Evolutionary conservation across 306 rosid genomes (phyloP).

Genomic region (Geum urbanum): DNA sequence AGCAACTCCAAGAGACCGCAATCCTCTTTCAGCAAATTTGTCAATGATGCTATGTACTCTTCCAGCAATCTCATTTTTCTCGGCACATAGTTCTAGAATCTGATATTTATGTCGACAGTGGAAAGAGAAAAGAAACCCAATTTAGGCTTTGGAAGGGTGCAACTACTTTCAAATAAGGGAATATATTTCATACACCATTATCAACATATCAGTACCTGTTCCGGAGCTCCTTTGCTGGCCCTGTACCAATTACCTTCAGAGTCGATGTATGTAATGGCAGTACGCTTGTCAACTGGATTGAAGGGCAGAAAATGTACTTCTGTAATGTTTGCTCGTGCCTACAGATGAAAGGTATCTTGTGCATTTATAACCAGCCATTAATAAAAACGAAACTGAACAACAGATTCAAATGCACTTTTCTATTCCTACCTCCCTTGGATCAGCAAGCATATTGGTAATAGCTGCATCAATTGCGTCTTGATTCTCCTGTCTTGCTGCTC

Average conservation of each 20-base stretch:
- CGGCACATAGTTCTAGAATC: slow-evolving; percentile 67
- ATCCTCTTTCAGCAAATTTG: slow-evolving; percentile 87
- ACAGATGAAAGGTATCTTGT: slow-evolving; percentile 3
- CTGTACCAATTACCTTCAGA: slow-evolving; percentile 62
- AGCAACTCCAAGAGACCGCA: slow-evolving; percentile 82
- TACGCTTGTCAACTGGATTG: slow-evolving; percentile 89
- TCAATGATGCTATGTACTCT: slow-evolving; percentile 72
- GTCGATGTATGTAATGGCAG: slow-evolving; percentile 73
- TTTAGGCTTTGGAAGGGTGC: slow-evolving; percentile 20
- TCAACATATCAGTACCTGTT: slow-evolving; percentile 52
- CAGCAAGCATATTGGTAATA: slow-evolving; percentile 70
- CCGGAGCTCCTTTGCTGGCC: slow-evolving; percentile 91
- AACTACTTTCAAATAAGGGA: slow-evolving; percentile 11
- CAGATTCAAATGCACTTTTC: not conserved
- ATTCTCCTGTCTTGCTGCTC: slow-evolving; percentile 80
- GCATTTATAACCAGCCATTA: slow-evolving; percentile 16
- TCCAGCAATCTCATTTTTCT: slow-evolving; percentile 56
- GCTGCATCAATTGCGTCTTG: slow-evolving; percentile 89
- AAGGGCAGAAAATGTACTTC: slow-evolving; percentile 87
- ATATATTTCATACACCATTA: slow-evolving; percentile 3
- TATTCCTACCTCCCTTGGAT: slow-evolving; percentile 72
- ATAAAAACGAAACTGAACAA: slow-evolving; percentile 6
- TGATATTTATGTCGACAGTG: slow-evolving; percentile 25
- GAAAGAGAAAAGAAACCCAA: slow-evolving; percentile 8
- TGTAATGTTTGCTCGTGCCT: slow-evolving; percentile 75